Base-by-base conservation (phyloP, 176 grass and related monocot species). In the Hordeum marinum region DNA sequence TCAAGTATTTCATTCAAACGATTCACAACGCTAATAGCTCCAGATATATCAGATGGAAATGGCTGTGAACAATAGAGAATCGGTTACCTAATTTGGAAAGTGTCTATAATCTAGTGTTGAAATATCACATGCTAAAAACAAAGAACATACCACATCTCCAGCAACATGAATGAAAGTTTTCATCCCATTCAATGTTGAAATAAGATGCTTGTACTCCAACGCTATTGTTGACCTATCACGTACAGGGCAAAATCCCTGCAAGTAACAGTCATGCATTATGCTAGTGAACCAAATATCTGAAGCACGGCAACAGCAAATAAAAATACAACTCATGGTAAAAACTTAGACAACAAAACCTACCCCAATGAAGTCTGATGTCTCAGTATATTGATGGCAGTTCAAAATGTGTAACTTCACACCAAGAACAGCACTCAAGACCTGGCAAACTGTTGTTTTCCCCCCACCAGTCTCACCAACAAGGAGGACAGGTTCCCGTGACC, bases 361-460 rank as follows among this genome's bases (percentile, higher is more conserved):
- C 95, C 95, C 95, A 82, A 95, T 95, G 80, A 98, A 98, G 85
- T 98, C 95, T 77, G 95, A 92, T 42, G 95, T 95, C 84, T 98
- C 95, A 9, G 95, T 98, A 85, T 98, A 98, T 81, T 98, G 95
- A 79, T 98, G 95, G 85, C 95, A 98, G 83, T 98, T 98, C 87
- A 98, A 92, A 83, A 90, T 95, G 73, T 93, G 95, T 67, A 98
- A 82, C 79, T 86, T 95, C 18, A 84, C 90, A 68, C 87, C 85
- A 36, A 95, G 82, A 46, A 90, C 80, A 84, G 68, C 77, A 86
- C 95, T 98, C 76, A 98, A 65, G 72, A 98, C 71, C 89, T 98
- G 95, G 89, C 95, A 98, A 46, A 95, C 95, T 64, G 95, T 95
- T 67, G 95, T 98, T 82, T 98, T 98, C 9, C 95, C 95, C 35